Base-by-base conservation (phyloP, 2,329 filamentous ascomycete genomes). In the Fusarium mangiferae region DNA sequence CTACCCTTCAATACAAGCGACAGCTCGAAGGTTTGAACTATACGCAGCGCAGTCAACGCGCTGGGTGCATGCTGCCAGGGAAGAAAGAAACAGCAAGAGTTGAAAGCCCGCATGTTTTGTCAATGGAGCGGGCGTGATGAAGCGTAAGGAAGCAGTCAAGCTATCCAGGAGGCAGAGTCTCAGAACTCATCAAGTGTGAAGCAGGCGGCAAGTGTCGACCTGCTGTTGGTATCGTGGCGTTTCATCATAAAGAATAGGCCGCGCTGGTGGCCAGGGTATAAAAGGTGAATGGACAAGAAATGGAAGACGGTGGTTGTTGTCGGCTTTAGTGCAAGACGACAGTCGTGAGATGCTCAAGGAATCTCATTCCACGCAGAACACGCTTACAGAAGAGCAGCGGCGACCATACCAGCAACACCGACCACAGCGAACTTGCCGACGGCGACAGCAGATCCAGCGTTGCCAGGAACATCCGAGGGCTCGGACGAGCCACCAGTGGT, bases 381-480 rank as follows among this genome's bases (percentile, higher is more conserved):
- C 61, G 65, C 65, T 84, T 88, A 90, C 78, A 90, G 80, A 65
- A 90, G 72, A n/a, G 84, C 86, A 22, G 85, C 85, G 52, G 83
- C 83, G n/a, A 87, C 78, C 74, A 88, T 84, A 60, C 87, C 88
- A 48, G 84, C 84, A 51, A 88, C 77, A 58, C 85, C 87, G n/a
- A 84, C 86, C 44, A 88, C 75, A 39, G 84, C 85, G 18, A 88
- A 77, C 51, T 84, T 83, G 57, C 83, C 81, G 22, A 84, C 84
- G 48, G 84, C 82, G 46, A 89, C 80, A 28, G 83, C 82, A 30
- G 81, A 78, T n/a, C 81, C 87, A 68, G 84, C 86, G 76, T 81
- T 85, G 60, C 79, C 79, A 66, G 83, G 82, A 52, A 81, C 78
- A 45, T 81, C 80, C n/a, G 83, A 78, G 51, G 82, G 79, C 38